A percentile compares a stretch with the other conserved stretches of the same genome.
Evolutionary conservation across 2,329 filamentous ascomycete species (phyloP).

Genomic region (Bipolaris victoriae): DNA sequence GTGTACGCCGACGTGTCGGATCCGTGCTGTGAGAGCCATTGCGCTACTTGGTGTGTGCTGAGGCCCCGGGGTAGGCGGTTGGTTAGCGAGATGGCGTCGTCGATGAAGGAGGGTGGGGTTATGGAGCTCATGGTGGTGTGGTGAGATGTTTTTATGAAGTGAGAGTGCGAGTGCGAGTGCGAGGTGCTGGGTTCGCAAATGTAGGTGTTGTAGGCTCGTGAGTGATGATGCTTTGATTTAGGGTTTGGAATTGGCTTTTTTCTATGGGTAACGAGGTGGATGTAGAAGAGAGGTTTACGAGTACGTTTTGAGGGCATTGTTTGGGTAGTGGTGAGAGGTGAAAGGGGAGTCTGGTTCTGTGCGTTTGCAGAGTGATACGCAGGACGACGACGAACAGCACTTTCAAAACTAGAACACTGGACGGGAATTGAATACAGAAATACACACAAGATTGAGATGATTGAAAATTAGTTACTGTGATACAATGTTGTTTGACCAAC

Average conservation of each 20-base stretch:
- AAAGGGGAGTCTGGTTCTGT: slow-evolving; percentile 1
- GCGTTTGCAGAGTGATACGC: not conserved
- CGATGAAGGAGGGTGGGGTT: slow-evolving; percentile 29
- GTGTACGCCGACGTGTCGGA: slow-evolving; percentile 25
- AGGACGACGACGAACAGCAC: not conserved
- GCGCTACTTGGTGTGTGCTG: slow-evolving; percentile 10
- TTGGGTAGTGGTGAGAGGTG: slow-evolving; percentile 2
- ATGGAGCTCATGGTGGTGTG: slow-evolving; percentile 21
- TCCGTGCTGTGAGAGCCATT: slow-evolving; percentile 18
- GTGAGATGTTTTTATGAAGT: not conserved
- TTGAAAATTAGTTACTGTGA: slow-evolving; percentile 11
- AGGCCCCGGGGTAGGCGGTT: slow-evolving; percentile 22
- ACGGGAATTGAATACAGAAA: not conserved
- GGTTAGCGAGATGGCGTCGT: slow-evolving; percentile 31
- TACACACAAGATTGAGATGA: not conserved
- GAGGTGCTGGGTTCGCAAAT: not conserved
- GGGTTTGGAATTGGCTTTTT: not conserved
- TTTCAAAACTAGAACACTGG: not conserved
- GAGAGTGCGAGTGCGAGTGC: not conserved
- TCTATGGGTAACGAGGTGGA: slow-evolving; percentile 3
- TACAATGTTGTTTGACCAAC: slow-evolving; percentile 16
- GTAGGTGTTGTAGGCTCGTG: not conserved
- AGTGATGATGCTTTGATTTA: not conserved
- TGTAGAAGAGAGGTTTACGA: slow-evolving; percentile 5
- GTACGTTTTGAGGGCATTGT: slow-evolving; percentile 3